phyloP scores from a whole-genome alignment of 129 eudicot genomes.

The Scalesia atractyloides region DNA sequence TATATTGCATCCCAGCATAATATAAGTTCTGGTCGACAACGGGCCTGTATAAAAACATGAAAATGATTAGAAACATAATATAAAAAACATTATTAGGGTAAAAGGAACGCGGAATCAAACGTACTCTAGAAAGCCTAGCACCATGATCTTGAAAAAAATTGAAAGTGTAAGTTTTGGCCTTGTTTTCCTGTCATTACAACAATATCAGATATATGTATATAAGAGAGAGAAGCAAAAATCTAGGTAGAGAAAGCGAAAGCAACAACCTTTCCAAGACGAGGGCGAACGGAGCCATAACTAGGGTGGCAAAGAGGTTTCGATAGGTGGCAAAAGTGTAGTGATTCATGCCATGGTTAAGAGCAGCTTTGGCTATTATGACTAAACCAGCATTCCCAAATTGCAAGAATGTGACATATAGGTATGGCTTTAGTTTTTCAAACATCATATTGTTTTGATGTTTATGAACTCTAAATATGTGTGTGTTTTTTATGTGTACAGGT shows the following conservation, averaged over 20 bases:
- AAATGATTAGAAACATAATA: not conserved
- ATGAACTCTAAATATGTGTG: not conserved
- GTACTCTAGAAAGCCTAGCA: constrained; percentile 69
- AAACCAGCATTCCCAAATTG: constrained; percentile 79
- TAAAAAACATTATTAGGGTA: not conserved
- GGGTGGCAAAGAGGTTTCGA: constrained; percentile 71
- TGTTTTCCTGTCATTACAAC: constrained; percentile 47
- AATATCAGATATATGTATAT: constrained; percentile 20
- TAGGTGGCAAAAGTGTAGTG: constrained; percentile 73
- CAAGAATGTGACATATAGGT: constrained; percentile 49
- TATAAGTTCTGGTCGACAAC: constrained; percentile 72
- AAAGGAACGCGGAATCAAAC: constrained; percentile 4
- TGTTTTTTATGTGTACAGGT: not conserved
- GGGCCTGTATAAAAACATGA: constrained; percentile 43
- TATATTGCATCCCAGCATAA: constrained; percentile 64
- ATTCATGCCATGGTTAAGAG: constrained; percentile 82
- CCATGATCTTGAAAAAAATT: constrained; percentile 48
- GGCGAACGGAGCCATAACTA: constrained; percentile 75
- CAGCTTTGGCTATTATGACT: constrained; percentile 63
- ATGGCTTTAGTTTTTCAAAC: constrained; percentile 49
- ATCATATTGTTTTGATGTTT: constrained; percentile 24
- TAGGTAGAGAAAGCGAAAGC: not conserved
- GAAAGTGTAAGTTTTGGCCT: constrained; percentile 69
- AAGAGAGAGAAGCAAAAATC: not conserved
- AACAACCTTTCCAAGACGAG: constrained; percentile 67